phyloP scores from a whole-genome alignment of 2,329 filamentous ascomycete species.

The Fusarium anguioides region DNA sequence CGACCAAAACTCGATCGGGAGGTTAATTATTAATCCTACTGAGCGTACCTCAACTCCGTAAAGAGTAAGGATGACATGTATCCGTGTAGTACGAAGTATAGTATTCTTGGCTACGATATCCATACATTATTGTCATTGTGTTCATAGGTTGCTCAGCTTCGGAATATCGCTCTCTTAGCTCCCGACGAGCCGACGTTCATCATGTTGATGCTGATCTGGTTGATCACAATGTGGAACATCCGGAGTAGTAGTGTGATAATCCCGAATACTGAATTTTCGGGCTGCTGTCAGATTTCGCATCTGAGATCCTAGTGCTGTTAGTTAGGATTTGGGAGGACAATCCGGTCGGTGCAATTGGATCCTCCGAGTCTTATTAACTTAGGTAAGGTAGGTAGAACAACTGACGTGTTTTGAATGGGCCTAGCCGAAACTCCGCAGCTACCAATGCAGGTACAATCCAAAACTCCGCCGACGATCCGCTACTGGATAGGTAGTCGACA shows the following conservation, averaged over 20 bases:
- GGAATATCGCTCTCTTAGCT: constrained; percentile 11
- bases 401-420: neutral
- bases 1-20: neutral
- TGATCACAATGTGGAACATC: too few species aligned
- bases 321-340: neutral
- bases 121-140: neutral
- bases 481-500: neutral
- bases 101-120: neutral
- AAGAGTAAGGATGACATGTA: too few species aligned
- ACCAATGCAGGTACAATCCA: constrained; percentile 21
- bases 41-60: neutral
- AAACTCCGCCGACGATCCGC: constrained; percentile 24
- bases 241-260: neutral
- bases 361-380: constrained; percentile 10
- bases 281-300: neutral
- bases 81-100: too few species aligned
- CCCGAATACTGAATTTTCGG: constrained; percentile 13
- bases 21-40: neutral
- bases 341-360: constrained; percentile 38
- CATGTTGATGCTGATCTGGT: neutral
- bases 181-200: constrained; percentile 20
- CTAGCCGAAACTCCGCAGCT: constrained; percentile 34
- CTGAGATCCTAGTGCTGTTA: neutral
- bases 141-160: neutral
- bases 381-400: neutral